Base-by-base conservation (phyloP, 139 green algal genomes). In the Ulvella scutata region DNA sequence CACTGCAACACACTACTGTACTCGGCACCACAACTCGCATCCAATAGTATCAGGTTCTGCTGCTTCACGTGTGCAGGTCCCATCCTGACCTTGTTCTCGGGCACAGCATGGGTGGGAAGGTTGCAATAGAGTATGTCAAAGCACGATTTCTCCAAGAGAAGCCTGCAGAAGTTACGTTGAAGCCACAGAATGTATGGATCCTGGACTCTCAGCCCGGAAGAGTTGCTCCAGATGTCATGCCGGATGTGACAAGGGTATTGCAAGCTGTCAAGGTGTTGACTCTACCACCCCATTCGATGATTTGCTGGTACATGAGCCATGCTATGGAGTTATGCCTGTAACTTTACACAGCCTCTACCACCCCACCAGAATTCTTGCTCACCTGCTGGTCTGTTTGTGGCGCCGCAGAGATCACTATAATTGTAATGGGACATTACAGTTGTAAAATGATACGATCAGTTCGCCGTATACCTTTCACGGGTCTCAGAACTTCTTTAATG, bases 21-120 rank as follows among this genome's bases (percentile, higher is more conserved):
- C 43, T 60, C 17, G 43, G 17, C 17, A 17, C 20, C 17, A 20
- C 43, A 20, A 20, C 60, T 28, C 60, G 10, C n/a, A n/a, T 72
- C 9, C 60, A 72, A 9, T 21, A 28, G 34, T 72, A 28, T 13
- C 60, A 28, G 60, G 60, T n/a, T 9, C 9, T 9, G 17, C 60
- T 72, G 43, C 43, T 17, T 75, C 21, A 4, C 4, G 13, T 38
- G 39, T 38, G 38, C n/a, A n/a, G 74, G 10, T 43, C 23, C 26
- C 62, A 28, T n/a, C 75, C 78, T 4, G 60, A 87, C 2, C 61
- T 83, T 10, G 61, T 92, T 4, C 74, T 88, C 6, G 89, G 89
- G 3, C 91, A 96, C 43, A 88, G 77, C 29, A 61, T 96, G 59
- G 90, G 90, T 2, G 90, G 90, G 17, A 96, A 96, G 76, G 88